These are phyloP conservation scores for Populus hybrid DNA, from an alignment of 441 rosid species.

Conservation along the genomic window DNA sequence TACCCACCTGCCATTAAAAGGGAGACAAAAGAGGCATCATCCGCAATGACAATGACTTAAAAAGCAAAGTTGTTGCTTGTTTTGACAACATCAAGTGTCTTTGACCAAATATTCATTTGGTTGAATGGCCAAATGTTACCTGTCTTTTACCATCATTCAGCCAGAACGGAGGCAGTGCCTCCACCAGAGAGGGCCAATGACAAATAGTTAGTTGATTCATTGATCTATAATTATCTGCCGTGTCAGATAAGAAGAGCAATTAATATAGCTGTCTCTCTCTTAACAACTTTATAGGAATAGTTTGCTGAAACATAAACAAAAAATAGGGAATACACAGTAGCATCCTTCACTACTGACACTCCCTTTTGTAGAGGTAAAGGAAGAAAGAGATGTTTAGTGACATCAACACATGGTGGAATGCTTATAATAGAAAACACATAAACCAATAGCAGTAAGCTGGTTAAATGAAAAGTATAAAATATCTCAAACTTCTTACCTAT, in stretches of 20 bases:
- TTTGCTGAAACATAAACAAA: not conserved
- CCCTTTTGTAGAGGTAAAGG: not conserved
- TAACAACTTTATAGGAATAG: not conserved
- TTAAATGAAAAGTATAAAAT: not conserved
- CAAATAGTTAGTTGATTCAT: not conserved
- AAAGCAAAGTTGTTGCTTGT: not conserved
- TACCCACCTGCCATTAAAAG: not conserved
- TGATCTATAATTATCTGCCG: not conserved
- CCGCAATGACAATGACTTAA: not conserved
- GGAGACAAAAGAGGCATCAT: not conserved
- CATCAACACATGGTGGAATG: not conserved
- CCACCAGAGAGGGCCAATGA: not conserved
- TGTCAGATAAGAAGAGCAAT: not conserved
- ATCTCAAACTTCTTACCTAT: constrained; percentile 48
- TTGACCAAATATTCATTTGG: not conserved
- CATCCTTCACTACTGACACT: not conserved
- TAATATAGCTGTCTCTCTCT: not conserved
- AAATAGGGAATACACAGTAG: not conserved
- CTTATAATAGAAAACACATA: not conserved
- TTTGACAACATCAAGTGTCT: not conserved
- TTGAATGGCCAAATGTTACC: not conserved
- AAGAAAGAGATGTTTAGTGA: not conserved
- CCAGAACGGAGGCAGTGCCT: not conserved
- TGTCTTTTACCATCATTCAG: not conserved
- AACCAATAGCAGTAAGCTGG: not conserved